Conservation (phyloP, 495 filamentous ascomycete species). For the Hyaloscypha hepaticicola region DNA sequence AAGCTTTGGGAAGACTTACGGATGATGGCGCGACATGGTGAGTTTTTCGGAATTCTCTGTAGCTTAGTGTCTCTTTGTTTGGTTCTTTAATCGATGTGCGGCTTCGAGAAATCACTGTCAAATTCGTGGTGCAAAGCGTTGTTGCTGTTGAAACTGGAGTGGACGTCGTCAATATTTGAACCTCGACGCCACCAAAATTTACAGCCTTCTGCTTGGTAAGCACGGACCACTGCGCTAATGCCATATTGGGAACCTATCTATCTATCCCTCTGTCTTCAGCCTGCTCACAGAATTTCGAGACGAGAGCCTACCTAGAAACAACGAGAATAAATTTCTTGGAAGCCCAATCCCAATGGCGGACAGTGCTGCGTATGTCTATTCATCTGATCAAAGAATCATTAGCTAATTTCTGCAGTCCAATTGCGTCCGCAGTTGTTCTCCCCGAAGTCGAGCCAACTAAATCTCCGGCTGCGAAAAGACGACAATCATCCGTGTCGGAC, state of each 20-base stretch:
- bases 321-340: not conserved
- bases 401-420: constrained; percentile 36
- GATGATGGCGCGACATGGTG: constrained; percentile 74
- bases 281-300: not conserved
- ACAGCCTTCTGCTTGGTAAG: constrained; percentile 27
- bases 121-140: not conserved
- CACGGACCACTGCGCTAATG: constrained; percentile 21
- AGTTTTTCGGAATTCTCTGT: constrained; percentile 7
- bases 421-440: constrained; percentile 66
- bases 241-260: not conserved
- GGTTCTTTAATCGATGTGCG: not conserved
- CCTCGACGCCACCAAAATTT: constrained; percentile 11
- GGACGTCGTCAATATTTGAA: not conserved
- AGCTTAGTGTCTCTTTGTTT: not conserved
- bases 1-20: constrained; percentile 53
- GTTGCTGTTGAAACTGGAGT: not conserved
- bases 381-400: not conserved
- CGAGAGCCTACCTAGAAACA: not conserved
- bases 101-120: not conserved
- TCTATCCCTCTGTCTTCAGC: not conserved
- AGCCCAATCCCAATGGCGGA: constrained; percentile 30
- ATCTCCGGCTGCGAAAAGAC: constrained; percentile 46
- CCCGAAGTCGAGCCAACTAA: constrained; percentile 50
- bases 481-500: constrained; percentile 56
- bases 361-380: constrained; percentile 34